Evolutionary conservation across 139 green algal genomes (phyloP), one percentile per base, ranked within the genome.

Genomic region (Chlorella sorokiniana): DNA sequence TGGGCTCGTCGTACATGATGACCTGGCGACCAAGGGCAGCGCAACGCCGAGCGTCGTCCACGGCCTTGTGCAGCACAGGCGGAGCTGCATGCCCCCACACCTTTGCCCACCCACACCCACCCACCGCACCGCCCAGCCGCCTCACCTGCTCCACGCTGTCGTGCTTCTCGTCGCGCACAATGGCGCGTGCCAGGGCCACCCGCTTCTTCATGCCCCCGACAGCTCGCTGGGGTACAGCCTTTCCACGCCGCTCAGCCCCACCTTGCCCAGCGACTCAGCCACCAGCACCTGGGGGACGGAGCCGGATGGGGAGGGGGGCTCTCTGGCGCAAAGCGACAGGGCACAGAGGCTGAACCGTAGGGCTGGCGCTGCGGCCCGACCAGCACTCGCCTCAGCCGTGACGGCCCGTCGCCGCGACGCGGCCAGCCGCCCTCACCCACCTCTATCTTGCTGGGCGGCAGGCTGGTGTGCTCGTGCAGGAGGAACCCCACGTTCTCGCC

Each of bases 1-100:
- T 99, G 0, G 97, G 97, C 87, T 99, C 97, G 73, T 99, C 97
- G 62, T 99, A 99, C 96, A 99, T 99, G 62, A 99, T 89, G 20
- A 99, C 83, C 89, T 99, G 68, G 68, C 16, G 33, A 27, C 25
- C n/a, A 72, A n/a, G n/a, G 35, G 65, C n/a, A n/a, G n/a, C n/a
- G n/a, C n/a, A 63, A 20, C 52, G 52, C 52, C 52, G 22, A 63
- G 52, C 23, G 52, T n/a, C 52, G 52, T n/a, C 52, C 52, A 23
- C 52, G 52, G 23, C 52, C 20, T n/a, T n/a, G n/a, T n/a, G n/a
- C n/a, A n/a, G n/a, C n/a, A n/a, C n/a, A n/a, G n/a, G n/a, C n/a
- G n/a, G n/a, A 10, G 59, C 59, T 10, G 59, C 59, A 10, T 31
- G 59, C 59, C 9, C 20, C 59, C 25, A 7, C 59, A 31, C 7